Evolutionary conservation across 257 asterid species (phyloP).

Genomic region (Solanum sparsipilum): DNA sequence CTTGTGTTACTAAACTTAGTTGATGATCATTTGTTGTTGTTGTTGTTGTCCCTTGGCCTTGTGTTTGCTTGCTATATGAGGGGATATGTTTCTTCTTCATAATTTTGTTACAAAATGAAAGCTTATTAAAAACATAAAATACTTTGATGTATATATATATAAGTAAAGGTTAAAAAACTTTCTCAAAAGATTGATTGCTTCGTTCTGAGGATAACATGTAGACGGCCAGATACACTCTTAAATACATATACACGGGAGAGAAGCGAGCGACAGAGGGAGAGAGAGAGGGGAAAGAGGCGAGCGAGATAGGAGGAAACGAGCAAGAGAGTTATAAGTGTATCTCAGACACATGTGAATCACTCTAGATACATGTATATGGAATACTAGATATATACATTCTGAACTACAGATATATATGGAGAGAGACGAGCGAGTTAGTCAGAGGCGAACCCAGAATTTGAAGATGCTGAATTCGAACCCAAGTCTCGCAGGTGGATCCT

Average conservation of each 20-base stretch:
- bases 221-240: too few relatives aligned
- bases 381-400: too few relatives aligned
- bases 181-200: not conserved
- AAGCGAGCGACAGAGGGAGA: too few relatives aligned
- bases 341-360: fast-evolving
- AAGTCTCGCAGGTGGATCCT: too few relatives aligned
- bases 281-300: too few relatives aligned
- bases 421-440: not conserved
- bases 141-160: not conserved
- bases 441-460: too few relatives aligned
- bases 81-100: not conserved
- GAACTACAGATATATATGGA: too few relatives aligned
- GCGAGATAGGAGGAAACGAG: too few relatives aligned
- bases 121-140: not conserved
- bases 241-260: too few relatives aligned
- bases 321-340: too few relatives aligned
- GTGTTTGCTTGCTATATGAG: not conserved
- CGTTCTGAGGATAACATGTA: not conserved
- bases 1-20: not conserved
- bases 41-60: not conserved
- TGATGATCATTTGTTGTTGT: not conserved
- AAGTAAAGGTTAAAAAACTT: not conserved
- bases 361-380: not conserved
- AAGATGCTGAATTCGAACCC: too few relatives aligned
- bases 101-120: not conserved